Conservation (phyloP, 129 eudicot species). For the Helianthus tuberosus region DNA sequence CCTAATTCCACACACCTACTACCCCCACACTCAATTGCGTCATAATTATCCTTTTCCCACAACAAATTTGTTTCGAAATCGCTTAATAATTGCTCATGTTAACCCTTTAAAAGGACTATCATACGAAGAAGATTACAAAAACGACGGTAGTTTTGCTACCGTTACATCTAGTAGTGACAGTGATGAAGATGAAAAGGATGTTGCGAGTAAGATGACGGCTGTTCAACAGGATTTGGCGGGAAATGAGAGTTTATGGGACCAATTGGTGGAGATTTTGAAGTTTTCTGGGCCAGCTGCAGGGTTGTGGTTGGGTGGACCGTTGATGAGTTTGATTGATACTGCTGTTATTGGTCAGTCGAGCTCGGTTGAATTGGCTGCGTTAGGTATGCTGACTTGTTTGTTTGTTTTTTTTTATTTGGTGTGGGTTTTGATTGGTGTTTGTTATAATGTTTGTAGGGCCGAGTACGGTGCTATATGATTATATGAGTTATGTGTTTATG, state of each 20-base stretch:
- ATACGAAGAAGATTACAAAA: conserved; percentile 21
- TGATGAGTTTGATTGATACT: conserved; percentile 95
- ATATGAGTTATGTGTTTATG: conserved; percentile 86
- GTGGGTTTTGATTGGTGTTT: conserved; percentile 22
- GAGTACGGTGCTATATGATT: conserved; percentile 89
- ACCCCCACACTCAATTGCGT: background rate
- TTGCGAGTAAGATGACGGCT: background rate
- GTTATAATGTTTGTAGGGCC: conserved; percentile 62
- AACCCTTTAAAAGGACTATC: conserved; percentile 32
- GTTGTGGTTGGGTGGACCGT: conserved; percentile 88
- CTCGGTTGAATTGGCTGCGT: conserved; percentile 93
- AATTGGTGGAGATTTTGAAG: conserved; percentile 79
- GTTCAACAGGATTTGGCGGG: background rate
- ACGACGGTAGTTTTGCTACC: conserved; percentile 15
- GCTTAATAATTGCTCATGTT: conserved; percentile 13
- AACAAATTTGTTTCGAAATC: background rate
- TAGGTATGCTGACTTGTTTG: conserved; percentile 47
- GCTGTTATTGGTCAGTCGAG: conserved; percentile 93
- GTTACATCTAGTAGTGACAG: conserved; percentile 36
- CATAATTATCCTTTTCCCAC: conserved; percentile 3
- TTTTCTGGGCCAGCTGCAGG: conserved; percentile 96
- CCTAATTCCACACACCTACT: conserved; percentile 38
- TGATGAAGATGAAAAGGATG: conserved; percentile 21
- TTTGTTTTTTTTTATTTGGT: background rate
- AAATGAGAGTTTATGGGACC: conserved; percentile 77